Base-by-base conservation (phyloP, 352 stramenopile species). In the Phytophthora pseudosyringae region DNA sequence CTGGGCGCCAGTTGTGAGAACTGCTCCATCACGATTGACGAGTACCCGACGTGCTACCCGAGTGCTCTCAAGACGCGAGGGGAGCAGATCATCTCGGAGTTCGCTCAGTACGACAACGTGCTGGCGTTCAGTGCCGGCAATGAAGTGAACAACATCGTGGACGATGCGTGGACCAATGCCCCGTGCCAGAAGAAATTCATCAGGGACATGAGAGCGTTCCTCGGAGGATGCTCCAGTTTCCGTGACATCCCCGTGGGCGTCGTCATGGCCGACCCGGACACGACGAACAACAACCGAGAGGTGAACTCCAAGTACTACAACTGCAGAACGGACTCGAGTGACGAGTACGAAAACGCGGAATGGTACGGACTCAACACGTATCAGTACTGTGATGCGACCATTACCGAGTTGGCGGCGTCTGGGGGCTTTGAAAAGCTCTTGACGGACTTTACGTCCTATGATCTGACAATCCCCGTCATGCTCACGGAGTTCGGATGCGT, bases 301-400 rank as follows among this genome's bases (percentile, higher is more conserved):
- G 35, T 78, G 1, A 91, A 95, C 51, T 75, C 80, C 12, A 69
- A 79, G 43, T 97, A 97, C 66, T 97, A 95, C 68, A 92, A 93
- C 67, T 97, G 90, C 69, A 72, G 81, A 59, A 90, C 80, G 0
- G 75, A 93, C 58, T 54, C 73, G 3, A 76, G 29, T 1, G 90
- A 97, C 53, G 29, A 68, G 64, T 85, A 90, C 40, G 86, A 96
- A 64, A 87, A 86, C 36, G 80, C 84, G 1, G 79, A 96, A 64
- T 97, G 86, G 86, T 96, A 92, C 58, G 90, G 86, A 15, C 45
- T 97, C n/a, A 97, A 97, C 60, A 75, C 83, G 46, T 96, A 97
- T 56, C 64, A 89, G 46, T 84, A 91, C 49, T 97, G 88, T 59
- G 74, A 96, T 55, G 64, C 56, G 6, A 69, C 25, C 0, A 55